Conservation (phyloP, 441 rosid genomes). For the Pelargonium fulgidum region DNA sequence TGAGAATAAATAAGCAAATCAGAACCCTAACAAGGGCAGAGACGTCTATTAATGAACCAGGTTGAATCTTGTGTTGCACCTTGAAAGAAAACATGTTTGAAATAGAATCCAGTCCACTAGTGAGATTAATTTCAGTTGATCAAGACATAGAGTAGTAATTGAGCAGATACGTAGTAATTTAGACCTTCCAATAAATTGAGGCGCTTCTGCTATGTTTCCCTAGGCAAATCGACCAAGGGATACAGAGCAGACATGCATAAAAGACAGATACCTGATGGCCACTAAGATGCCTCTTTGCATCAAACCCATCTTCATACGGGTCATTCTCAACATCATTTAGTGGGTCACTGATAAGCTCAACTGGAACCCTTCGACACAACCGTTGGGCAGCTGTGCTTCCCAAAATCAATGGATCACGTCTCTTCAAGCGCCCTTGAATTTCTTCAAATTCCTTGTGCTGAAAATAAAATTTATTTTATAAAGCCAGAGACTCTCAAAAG, state of each 20-base stretch:
- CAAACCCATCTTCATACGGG: conserved; percentile 79
- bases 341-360: conserved; percentile 86
- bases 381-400: conserved; percentile 79
- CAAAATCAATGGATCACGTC: conserved; percentile 78
- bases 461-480: conserved; percentile 12
- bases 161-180: background rate
- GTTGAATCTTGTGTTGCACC: too few species aligned
- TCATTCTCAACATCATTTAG: conserved; percentile 74
- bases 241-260: conserved; percentile 5
- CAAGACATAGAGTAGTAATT: too few species aligned
- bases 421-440: conserved; percentile 73
- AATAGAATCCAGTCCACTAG: too few species aligned
- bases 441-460: conserved; percentile 99
- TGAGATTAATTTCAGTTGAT: too few species aligned
- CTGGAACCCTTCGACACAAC: conserved; percentile 68
- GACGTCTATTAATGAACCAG: too few species aligned
- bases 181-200: background rate
- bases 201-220: too few species aligned
- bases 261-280: conserved; percentile 60
- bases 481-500: conserved; percentile 3
- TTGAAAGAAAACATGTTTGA: too few species aligned
- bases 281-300: conserved; percentile 45
- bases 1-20: too few species aligned
- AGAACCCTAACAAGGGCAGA: too few species aligned
- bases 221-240: background rate